Percentiles rank a stretch among this genome's conserved stretches.
phyloP scores from a whole-genome alignment of 345 rosid genomes.

The Eucalyptus curtisii region DNA sequence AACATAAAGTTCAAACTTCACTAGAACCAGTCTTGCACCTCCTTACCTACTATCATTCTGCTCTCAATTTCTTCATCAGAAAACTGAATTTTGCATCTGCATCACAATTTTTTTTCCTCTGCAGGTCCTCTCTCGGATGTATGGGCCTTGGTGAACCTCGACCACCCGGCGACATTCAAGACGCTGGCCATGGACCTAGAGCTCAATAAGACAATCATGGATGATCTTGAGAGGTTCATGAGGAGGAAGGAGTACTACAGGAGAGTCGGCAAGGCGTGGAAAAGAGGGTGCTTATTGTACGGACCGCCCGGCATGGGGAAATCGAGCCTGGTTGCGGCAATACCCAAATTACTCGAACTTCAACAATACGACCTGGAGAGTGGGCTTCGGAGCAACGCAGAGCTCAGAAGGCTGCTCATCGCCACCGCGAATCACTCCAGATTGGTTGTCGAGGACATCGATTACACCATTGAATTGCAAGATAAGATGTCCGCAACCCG shows the following conservation, averaged over 20 bases:
- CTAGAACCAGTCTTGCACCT: too few species aligned
- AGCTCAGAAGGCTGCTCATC: not conserved
- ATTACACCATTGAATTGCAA: not conserved
- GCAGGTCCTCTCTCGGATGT: not conserved
- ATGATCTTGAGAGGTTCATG: not conserved
- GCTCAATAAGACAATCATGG: not conserved
- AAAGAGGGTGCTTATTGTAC: not conserved
- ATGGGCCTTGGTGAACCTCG: conserved; percentile 44
- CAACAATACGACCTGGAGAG: not conserved
- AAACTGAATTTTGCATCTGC: not conserved
- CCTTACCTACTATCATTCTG: too few species aligned
- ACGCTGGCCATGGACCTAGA: not conserved
- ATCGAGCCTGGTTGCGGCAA: not conserved
- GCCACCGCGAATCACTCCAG: not conserved
- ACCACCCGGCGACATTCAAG: not conserved
- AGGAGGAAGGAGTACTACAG: not conserved
- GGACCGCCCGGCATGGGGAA: conserved; percentile 2
- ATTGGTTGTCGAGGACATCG: conserved; percentile 5
- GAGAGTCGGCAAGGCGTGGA: conserved; percentile 5
- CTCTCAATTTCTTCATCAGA: not conserved
- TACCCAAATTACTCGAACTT: conserved; percentile 1
- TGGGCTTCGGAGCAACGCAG: not conserved
- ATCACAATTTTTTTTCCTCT: not conserved
- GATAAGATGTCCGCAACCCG: not conserved
- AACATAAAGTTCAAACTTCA: too few species aligned